Percentiles rank a stretch among this genome's conserved stretches.
phyloP scores from a whole-genome alignment of 495 filamentous ascomycete genomes.

The Penicillium ucsense region DNA sequence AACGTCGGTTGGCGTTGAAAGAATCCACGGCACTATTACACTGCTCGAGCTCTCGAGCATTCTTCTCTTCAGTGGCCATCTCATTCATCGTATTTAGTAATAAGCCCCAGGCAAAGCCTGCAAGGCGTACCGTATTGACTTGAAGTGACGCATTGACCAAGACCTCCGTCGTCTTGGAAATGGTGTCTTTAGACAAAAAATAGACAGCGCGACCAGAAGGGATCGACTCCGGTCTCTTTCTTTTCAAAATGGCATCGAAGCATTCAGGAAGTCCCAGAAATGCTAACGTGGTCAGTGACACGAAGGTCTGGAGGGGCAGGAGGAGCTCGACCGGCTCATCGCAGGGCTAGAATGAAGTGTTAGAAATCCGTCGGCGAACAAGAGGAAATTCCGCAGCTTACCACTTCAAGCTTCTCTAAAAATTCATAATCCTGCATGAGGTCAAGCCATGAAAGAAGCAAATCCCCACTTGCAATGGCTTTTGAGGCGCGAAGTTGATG shows the following conservation, averaged over 20 bases:
- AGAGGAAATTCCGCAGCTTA: slow-evolving; percentile 24
- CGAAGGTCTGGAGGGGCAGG: slow-evolving; percentile 53
- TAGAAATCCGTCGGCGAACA: slow-evolving; percentile 9
- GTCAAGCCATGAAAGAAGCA: slow-evolving; percentile 63
- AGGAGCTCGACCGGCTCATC: slow-evolving; percentile 41
- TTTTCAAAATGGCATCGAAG: slow-evolving; percentile 23
- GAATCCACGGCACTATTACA: slow-evolving; percentile 52
- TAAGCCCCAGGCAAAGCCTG: slow-evolving; percentile 67
- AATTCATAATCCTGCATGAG: slow-evolving; percentile 57
- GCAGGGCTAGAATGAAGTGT: slow-evolving; percentile 28
- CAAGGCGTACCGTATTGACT: slow-evolving; percentile 49
- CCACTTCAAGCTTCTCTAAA: slow-evolving; percentile 47
- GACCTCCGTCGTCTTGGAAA: slow-evolving; percentile 56
- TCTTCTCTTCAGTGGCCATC: slow-evolving; percentile 45
- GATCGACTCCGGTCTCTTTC: slow-evolving; percentile 3
- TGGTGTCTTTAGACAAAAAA: slow-evolving; percentile 49
- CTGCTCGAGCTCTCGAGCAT: slow-evolving; percentile 51
- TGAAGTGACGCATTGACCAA: slow-evolving; percentile 43
- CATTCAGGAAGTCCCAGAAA: slow-evolving; percentile 56
- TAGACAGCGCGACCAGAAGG: slow-evolving; percentile 41
- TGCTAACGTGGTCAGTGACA: slow-evolving; percentile 61
- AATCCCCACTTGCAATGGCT: slow-evolving; percentile 44
- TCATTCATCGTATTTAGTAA: slow-evolving; percentile 60
- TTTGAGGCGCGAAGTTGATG: slow-evolving; percentile 50
- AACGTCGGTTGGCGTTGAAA: slow-evolving; percentile 31